Percentiles rank a stretch among this genome's conserved stretches.
Evolutionary conservation across 306 rosid genomes (phyloP).

Genomic region (Echinosophora koreensis): DNA sequence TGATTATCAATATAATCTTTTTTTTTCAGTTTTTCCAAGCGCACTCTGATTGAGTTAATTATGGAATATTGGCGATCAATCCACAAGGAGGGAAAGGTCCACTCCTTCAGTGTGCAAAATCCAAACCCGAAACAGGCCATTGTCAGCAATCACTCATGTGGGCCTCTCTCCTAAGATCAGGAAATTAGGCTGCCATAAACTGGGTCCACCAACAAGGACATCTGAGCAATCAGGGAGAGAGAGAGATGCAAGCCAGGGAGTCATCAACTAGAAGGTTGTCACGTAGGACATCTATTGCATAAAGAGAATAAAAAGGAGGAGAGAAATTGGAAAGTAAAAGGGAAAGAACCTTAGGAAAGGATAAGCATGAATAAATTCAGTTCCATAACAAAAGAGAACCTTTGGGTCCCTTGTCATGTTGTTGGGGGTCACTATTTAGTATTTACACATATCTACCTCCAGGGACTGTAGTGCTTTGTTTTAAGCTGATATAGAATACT

Average conservation of each 20-base stretch:
- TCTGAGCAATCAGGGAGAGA: slow-evolving; percentile 62
- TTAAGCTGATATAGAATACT: slow-evolving; percentile 48
- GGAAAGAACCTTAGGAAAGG: slow-evolving; percentile 49
- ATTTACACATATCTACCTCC: slow-evolving; percentile 58
- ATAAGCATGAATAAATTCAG: slow-evolving; percentile 79
- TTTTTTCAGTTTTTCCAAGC: no score
- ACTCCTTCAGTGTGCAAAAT: slow-evolving; percentile 44
- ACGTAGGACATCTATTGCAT: slow-evolving; percentile 57
- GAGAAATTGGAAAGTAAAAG: slow-evolving; percentile 32
- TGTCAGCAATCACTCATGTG: slow-evolving; percentile 72
- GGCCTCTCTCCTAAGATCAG: slow-evolving; percentile 70
- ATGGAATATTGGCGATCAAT: slow-evolving; percentile 38
- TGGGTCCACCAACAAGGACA: slow-evolving; percentile 76
- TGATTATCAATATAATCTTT: no score
- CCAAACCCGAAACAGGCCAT: slow-evolving; percentile 54
- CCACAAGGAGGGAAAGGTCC: slow-evolving; percentile 47
- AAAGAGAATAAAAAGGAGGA: slow-evolving; percentile 44
- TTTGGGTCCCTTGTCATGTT: slow-evolving; percentile 75
- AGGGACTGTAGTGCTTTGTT: slow-evolving; percentile 55
- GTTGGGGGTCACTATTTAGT: slow-evolving; percentile 78
- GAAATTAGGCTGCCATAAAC: slow-evolving; percentile 64
- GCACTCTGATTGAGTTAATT: no score
- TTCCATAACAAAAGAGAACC: slow-evolving; percentile 63
- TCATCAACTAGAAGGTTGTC: slow-evolving; percentile 62
- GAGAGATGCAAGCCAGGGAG: slow-evolving; percentile 60